Conservation (phyloP, 257 asterid species). For the Solanum neorickii region DNA sequence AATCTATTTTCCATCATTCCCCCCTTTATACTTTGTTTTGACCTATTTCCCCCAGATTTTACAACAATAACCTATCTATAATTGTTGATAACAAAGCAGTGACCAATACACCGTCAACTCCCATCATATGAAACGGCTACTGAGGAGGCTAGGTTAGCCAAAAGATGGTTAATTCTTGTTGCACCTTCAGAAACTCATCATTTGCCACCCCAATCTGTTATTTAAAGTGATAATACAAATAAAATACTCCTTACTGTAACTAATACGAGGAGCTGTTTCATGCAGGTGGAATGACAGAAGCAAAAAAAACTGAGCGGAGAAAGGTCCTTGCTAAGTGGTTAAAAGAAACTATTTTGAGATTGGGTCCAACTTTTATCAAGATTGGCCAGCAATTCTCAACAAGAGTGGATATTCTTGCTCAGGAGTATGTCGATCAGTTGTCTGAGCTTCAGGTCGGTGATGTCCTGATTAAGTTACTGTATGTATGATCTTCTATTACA, state of each 20-base stretch:
- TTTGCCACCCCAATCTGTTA: not conserved
- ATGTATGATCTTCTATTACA: not conserved
- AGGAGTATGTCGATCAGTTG: conserved; percentile 90
- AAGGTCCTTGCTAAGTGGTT: conserved; percentile 92
- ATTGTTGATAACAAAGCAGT: not conserved
- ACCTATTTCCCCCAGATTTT: not conserved
- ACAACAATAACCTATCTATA: not conserved
- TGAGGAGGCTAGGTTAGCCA: not conserved
- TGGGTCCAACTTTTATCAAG: conserved; percentile 96
- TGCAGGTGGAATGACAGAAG: conserved; percentile 88
- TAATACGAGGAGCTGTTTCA: not conserved
- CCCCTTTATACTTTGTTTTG: not conserved
- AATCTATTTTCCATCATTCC: not conserved
- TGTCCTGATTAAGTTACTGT: not conserved
- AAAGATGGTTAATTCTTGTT: not conserved
- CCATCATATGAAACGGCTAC: not conserved
- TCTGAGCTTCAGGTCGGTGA: conserved; percentile 85
- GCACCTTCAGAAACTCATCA: not conserved
- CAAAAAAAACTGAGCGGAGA: conserved; percentile 49
- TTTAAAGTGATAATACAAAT: not conserved
- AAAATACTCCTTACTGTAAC: not conserved
- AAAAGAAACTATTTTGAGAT: conserved; percentile 81
- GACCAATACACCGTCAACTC: not conserved
- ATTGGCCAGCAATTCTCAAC: conserved; percentile 98
- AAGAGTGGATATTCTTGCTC: conserved; percentile 97